Evolutionary conservation across 331 rosid species (phyloP), one percentile per base, ranked within the genome.

Genomic region (Pyrus hybrid): DNA sequence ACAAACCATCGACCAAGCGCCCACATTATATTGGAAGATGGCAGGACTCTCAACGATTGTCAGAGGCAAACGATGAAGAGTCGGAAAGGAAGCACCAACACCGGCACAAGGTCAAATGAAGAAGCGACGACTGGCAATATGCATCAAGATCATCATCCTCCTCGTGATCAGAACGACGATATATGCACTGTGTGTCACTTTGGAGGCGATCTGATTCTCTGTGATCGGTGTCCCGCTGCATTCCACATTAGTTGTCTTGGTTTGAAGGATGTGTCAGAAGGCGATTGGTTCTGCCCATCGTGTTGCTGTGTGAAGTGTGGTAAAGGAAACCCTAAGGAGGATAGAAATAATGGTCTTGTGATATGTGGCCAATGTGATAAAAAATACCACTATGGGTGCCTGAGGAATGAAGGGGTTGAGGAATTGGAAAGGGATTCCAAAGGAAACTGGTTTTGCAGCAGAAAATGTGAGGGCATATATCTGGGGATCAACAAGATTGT

Each of bases 211-310:
- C 18, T 93, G 28, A 43, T 93, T 21, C 35, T 87, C 2, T 93
- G 97, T 47, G 91, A 85, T 74, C 20, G 25, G 26, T 93, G 98
- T 22, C 93, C 98, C 5, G 85, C 91, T 5, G 75, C 90, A 5
- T 93, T 80, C 67, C 97, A 93, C 41, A 45, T 30, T 0, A 3
- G 45, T 0, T 91, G 98, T 60, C 32, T 93, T 37, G 86, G 88
- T 65, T 77, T 87, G n/a, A 53, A 74, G 8, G 57, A 53, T 4
- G 69, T 84, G 25, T 86, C 89, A 0, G 73, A 65, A 13, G 97
- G 90, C 10, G 86, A 89, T 71, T 91, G 98, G 97, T 84, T 83
- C 56, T 89, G 95, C 77, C 91, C 93, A 2, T 68, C 87, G 0
- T 93, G 98, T 58, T 66, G 82, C 56, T 93, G 98, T 71, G 86